These are phyloP conservation scores for Geranium incanum DNA, from an alignment of 441 rosid species.

Conservation along the genomic window DNA sequence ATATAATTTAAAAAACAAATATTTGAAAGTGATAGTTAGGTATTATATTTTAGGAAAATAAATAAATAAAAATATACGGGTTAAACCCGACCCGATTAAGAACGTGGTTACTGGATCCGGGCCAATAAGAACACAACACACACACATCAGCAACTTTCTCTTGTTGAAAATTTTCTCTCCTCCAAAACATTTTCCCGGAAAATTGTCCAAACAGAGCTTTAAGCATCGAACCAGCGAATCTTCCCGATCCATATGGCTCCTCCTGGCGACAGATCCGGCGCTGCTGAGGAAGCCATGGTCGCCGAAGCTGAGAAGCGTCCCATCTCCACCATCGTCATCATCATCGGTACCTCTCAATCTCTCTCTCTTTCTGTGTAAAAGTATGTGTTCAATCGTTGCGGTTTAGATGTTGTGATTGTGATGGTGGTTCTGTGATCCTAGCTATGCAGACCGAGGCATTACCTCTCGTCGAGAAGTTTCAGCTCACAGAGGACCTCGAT, in stretches of 20 bases:
- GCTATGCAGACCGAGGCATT: slow-evolving; percentile 89
- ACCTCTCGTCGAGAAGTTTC: slow-evolving; percentile 62
- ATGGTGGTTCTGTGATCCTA: slow-evolving; percentile 17
- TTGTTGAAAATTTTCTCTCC: neutral
- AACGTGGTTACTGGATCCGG: no score
- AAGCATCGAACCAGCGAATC: neutral
- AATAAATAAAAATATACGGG: no score
- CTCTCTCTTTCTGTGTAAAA: neutral
- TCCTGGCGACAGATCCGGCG: slow-evolving; percentile 26
- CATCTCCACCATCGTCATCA: slow-evolving; percentile 56
- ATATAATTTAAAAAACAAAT: no score
- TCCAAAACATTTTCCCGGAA: neutral
- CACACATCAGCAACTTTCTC: neutral
- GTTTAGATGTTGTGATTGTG: neutral
- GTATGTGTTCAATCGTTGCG: neutral
- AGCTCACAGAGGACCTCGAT: slow-evolving; percentile 44
- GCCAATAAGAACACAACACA: neutral
- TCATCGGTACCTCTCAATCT: slow-evolving; percentile 45
- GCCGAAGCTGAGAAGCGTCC: slow-evolving; percentile 22
- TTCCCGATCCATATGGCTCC: slow-evolving; percentile 4
- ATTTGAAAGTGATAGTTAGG: no score
- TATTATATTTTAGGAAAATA: no score
- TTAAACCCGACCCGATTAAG: no score
- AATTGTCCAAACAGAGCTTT: neutral
- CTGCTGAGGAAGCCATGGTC: slow-evolving; percentile 18